Evolutionary conservation across 73 alveolate species (phyloP).

Genomic region (Paramecium sonneborni): DNA sequence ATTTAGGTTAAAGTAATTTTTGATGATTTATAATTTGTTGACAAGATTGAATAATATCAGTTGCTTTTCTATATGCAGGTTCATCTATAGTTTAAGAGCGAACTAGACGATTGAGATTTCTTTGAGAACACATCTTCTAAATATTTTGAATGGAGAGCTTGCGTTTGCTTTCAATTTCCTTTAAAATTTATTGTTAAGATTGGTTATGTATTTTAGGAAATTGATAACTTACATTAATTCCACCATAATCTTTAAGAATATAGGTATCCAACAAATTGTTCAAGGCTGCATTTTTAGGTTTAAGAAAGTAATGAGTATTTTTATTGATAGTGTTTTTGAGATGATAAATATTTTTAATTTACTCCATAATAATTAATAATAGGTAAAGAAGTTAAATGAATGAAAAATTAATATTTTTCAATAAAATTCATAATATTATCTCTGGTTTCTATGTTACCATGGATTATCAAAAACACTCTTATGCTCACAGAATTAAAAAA

Average conservation of each 20-base stretch:
- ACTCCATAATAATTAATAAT: background rate
- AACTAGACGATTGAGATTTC: background rate
- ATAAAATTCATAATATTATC: no score
- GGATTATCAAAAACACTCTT: background rate
- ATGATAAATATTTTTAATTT: background rate
- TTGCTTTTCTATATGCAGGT: background rate
- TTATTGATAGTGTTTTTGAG: background rate
- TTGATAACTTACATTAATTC: background rate
- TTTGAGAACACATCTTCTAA: background rate
- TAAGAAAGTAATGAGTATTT: conserved; percentile 1
- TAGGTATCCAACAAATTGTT: background rate
- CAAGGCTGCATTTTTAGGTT: conserved; percentile 34
- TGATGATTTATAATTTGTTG: background rate
- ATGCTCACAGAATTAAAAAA: background rate
- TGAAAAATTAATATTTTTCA: no score
- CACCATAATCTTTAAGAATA: background rate
- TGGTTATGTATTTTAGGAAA: background rate
- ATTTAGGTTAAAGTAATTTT: background rate
- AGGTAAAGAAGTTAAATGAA: no score
- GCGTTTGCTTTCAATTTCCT: background rate
- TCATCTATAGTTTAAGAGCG: background rate
- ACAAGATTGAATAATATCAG: conserved; percentile 8
- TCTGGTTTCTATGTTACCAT: no score
- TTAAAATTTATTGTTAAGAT: background rate
- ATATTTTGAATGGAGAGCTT: background rate